A percentile compares a stretch with the other conserved stretches of the same genome.
Conservation (phyloP, 1,284 basidiomycete genomes). For the Xanthoconium separans region DNA sequence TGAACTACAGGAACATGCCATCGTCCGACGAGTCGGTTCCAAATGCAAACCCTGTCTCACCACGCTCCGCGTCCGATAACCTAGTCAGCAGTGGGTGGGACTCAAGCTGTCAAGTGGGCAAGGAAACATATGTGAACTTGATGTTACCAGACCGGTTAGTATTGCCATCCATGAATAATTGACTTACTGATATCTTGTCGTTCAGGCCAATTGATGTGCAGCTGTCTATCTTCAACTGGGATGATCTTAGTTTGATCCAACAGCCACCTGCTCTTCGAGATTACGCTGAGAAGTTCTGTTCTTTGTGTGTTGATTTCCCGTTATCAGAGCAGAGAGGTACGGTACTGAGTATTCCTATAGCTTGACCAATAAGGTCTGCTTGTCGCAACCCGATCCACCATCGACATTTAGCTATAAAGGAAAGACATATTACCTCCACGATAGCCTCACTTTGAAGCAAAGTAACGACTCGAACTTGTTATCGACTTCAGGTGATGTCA, state of each 20-base stretch:
- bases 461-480: conserved; percentile 34
- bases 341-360: conserved; percentile 21
- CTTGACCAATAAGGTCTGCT: conserved; percentile 27
- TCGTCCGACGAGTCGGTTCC: not conserved
- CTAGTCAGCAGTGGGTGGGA: not conserved
- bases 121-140: conserved; percentile 41
- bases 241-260: conserved; percentile 25
- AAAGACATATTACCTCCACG: conserved; percentile 48
- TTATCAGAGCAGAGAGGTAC: not conserved
- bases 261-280: conserved; percentile 44
- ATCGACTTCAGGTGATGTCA: conserved; percentile 1
- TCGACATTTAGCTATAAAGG: conserved; percentile 42
- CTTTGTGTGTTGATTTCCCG: conserved; percentile 43
- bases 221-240: conserved; percentile 42
- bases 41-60: not conserved
- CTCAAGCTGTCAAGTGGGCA: conserved; percentile 21
- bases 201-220: conserved; percentile 51
- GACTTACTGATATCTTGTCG: conserved; percentile 7
- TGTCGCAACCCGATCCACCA: conserved; percentile 51
- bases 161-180: not conserved
- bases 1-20: not conserved
- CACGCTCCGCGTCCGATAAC: not conserved
- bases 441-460: conserved; percentile 51
- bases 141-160: conserved; percentile 60
- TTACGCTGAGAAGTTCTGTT: conserved; percentile 42